Conservation (phyloP, 345 rosid species). For the Eucalyptus fibrosa region DNA sequence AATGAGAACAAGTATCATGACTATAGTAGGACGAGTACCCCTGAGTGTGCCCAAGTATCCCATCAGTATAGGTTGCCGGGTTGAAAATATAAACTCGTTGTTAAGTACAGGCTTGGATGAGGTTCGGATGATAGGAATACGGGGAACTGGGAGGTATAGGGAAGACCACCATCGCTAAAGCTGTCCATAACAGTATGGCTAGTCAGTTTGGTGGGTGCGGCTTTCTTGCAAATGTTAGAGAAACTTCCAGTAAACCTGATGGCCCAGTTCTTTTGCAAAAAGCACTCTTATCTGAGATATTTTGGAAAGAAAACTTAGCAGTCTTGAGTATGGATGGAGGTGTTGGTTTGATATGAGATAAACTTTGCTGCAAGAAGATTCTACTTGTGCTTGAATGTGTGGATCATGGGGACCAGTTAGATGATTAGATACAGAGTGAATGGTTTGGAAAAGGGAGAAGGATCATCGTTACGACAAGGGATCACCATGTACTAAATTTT, state of each 20-base stretch:
- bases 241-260: background rate
- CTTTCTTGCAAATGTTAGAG: constrained; percentile 22
- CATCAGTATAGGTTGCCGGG: background rate
- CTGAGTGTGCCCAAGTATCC: background rate
- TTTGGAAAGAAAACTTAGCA: background rate
- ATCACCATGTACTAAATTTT: too few relatives aligned
- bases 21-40: background rate
- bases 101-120: background rate
- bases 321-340: background rate
- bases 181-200: background rate
- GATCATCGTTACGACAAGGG: too few relatives aligned
- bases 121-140: background rate
- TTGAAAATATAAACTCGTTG: background rate
- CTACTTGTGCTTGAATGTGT: background rate
- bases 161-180: constrained; percentile 13
- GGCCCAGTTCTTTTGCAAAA: background rate
- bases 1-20: background rate
- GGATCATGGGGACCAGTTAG: background rate
- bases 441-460: too few relatives aligned
- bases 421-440: too few relatives aligned
- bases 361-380: background rate
- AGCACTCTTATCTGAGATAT: background rate
- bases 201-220: constrained; percentile 8
- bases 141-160: background rate
- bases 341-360: background rate